Base-by-base conservation (phyloP, 2,329 filamentous ascomycete species). In the Aaosphaeria pasadenensis region DNA sequence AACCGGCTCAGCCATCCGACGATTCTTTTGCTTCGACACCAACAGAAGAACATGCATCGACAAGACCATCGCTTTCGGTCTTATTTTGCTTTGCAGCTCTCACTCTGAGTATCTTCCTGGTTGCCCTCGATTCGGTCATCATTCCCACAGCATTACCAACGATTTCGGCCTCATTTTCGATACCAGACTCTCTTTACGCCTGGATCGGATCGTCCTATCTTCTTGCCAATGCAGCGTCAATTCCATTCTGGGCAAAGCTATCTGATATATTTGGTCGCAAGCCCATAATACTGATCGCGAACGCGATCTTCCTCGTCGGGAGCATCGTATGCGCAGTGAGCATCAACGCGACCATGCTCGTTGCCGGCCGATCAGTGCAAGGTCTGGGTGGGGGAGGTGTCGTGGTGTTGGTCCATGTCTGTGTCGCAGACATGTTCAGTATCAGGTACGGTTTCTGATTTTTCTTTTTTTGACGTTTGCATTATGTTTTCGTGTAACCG, bases 151-250 rank as follows among this genome's bases (percentile, higher is more conserved):
- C 85, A 6, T 74, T 88, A 5, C 85, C 85, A 0, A 83, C 82
- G 11, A 88, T 89, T 49, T 77, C 81, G 2, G 71, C 69, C 30
- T 76, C 86, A 47, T 82, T 91, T 53, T 66, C 83, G 39, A 58
- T 70, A 7, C 86, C 86, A 2, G 82, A 82, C 6, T 74, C 80
- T 4, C 84, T 87, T n/a, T 91, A 89, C 67, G 83, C 84, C 30
- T 91, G 88, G 89, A 86, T 90, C 47, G 88, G 88, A 1, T 72
- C 69, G 1, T 61, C 67, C 4, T 72, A 71, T 42, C 58, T 72
- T 4, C 64, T 72, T 32, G 58, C 66, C 13, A 70, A 71, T 36
- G 68, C 67, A 5, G 66, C 71, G 1, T 68, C 65, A 1, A 64
- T 69, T 5, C 72, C 72, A 1, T 59, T 72, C 40, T 75, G 72